Evolutionary conservation across 495 filamentous ascomycete genomes (phyloP), one percentile per base, ranked within the genome.

Genomic region (Podospora conica): DNA sequence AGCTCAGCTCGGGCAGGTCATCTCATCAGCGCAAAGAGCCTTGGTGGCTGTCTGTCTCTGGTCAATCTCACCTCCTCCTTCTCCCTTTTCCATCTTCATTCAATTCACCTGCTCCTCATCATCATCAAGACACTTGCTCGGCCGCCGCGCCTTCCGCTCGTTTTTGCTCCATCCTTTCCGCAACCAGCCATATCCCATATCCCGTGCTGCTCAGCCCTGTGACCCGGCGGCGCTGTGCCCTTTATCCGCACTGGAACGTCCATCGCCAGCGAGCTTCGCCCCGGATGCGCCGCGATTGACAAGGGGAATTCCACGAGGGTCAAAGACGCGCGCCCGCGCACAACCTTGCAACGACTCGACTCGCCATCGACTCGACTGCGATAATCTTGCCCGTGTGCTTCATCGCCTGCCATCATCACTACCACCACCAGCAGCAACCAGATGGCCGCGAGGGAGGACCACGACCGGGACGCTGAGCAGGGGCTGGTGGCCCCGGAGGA

Each of bases 371-470:
- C 29, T 9, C 11, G 18, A 48, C 15, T 6, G 0, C 18, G 3
- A 9, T 8, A 48, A 6, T n/a, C 15, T 33, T 11, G 29, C 9
- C 10, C 10, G 3, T 8, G 15, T 48, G 40, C 15, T 48, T 48
- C 18, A n/a, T n/a, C 40, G 9, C 29, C 29, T 31, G 29, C 29
- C 29, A 3, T 11, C 29, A n/a, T n/a, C 40, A n/a, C n/a, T n/a
- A n/a, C n/a, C n/a, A n/a, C n/a, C n/a, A n/a, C n/a, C n/a, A n/a
- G n/a, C n/a, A n/a, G n/a, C 40, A 48, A 8, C 40, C n/a, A 53
- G 12, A 66, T 65, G 53, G 56, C 63, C 22, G 56, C 60, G 57
- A 64, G 27, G 54, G 54, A 57, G 10, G 62, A 64, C 12, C 54
- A 57, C 7, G 62, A 64, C 12, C 54, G 55, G 9, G 54, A 64